Evolutionary conservation across 768 basidiomycete species (phyloP), one percentile per base, ranked within the genome.

Genomic region (Kwoniella sp.): DNA sequence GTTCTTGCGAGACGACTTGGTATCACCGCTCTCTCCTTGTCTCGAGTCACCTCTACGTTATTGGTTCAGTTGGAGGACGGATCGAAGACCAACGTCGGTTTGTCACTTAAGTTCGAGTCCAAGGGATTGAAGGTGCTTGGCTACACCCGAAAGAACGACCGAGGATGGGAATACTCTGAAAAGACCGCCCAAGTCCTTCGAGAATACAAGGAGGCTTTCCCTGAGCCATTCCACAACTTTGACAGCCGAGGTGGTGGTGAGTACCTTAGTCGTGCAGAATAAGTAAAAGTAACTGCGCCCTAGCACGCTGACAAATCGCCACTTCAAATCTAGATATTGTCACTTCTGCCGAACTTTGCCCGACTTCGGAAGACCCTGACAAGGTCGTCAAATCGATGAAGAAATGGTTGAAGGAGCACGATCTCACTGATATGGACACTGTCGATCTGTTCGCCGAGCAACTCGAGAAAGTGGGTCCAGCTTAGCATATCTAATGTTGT

Each of bases 41-140:
- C 93, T 12, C 91, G 88, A 81, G 91, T 99, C 71, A 91, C 92
- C 0, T 94, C 95, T 12, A 95, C 91, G 76, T 88, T 97, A 76
- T 88, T 97, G 87, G 91, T 97, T 47, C 80, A 92, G 62, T 86
- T 86, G 0, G 82, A 85, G 0, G 92, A 92, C 73, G 85, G 85
- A 9, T 84, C 86, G 63, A 97, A 96, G 83, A 86, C 85, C 61
- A 98, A 99, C 77, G 82, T 98, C 30, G 96, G 96, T 1, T 85
- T 99, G 47, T 92, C 91, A 77, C 86, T 99, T 71, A 99, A 99
- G 79, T 99, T 96, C 68, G 96, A 99, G 75, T 90, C 87, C 13
- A 98, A 96, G 81, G 86, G 88, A 11, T 80, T 93, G 73, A 99
- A 98, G 81, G 96, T 99, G 1, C 84, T 96, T 51, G 90, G 91